Conservation (phyloP, 352 stramenopile species). For the Globisporangium camurandrum region DNA sequence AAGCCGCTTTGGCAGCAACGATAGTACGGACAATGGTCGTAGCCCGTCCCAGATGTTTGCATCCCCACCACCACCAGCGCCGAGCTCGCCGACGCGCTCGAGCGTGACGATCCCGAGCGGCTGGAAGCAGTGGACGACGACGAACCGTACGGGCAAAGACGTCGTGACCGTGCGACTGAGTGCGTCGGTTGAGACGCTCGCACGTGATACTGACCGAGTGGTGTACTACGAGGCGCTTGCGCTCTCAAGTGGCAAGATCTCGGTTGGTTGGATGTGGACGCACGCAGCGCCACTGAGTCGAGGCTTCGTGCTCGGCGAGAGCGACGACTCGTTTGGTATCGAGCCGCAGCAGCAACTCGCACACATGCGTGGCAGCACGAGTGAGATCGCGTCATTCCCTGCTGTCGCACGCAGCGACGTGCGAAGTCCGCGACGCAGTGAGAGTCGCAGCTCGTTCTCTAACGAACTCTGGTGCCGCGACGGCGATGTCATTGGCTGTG, state of each 20-base stretch:
- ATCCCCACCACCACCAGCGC: constrained; percentile 26
- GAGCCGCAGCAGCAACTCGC: constrained; percentile 29
- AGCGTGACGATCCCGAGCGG: constrained; percentile 20
- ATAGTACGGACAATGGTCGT: not conserved
- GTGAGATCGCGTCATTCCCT: constrained; percentile 16
- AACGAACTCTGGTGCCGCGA: constrained; percentile 40
- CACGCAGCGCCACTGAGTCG: constrained; percentile 5
- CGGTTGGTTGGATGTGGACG: constrained; percentile 38
- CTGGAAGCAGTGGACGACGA: constrained; percentile 45
- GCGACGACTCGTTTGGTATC: constrained; percentile 28
- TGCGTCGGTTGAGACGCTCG: constrained; percentile 9
- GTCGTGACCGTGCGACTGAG: constrained; percentile 30
- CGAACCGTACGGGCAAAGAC: constrained; percentile 41
- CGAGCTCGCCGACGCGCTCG: constrained; percentile 24
- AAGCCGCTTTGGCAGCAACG: constrained; percentile 4
- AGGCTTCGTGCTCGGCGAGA: constrained; percentile 33
- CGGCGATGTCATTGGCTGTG: constrained; percentile 54
- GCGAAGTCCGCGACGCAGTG: constrained; percentile 33
- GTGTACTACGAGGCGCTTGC: constrained; percentile 52
- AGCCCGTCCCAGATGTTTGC: constrained; percentile 21
- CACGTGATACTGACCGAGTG: constrained; percentile 1
- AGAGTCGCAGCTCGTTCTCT: constrained; percentile 16
- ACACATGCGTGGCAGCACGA: constrained; percentile 19
- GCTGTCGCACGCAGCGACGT: constrained; percentile 9
- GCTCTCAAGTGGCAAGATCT: constrained; percentile 40